phyloP scores from a whole-genome alignment of 1,284 basidiomycete species.

The Pterulicium gracile region DNA sequence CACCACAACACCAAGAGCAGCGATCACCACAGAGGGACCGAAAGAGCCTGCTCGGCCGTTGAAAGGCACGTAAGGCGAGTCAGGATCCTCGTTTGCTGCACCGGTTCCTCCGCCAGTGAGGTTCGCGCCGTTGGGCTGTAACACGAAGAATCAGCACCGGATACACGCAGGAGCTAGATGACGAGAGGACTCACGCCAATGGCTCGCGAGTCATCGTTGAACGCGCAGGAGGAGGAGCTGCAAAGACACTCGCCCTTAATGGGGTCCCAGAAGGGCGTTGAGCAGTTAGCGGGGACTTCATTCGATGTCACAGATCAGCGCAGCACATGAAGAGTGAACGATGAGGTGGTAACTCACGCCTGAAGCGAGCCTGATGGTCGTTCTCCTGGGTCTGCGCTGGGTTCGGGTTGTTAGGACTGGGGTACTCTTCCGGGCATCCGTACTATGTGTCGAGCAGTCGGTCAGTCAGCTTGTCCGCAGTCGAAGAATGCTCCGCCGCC shows the following conservation, averaged over 20 bases:
- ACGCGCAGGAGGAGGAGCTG: constrained; percentile 41
- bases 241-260: constrained; percentile 56
- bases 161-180: neutral
- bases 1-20: neutral
- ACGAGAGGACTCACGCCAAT: constrained; percentile 43
- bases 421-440: constrained; percentile 52
- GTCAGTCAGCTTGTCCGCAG: neutral
- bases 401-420: constrained; percentile 50
- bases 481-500: neutral
- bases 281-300: constrained; percentile 61
- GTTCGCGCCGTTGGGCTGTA: constrained; percentile 58
- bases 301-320: neutral
- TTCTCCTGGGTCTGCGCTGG: constrained; percentile 41
- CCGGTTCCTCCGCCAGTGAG: constrained; percentile 50
- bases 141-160: constrained; percentile 6
- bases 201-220: constrained; percentile 50
- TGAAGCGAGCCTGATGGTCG: constrained; percentile 35
- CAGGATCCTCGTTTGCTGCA: neutral
- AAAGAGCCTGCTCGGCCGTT: neutral
- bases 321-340: neutral
- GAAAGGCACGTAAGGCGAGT: neutral
- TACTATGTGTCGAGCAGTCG: constrained; percentile 37
- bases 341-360: constrained; percentile 30
- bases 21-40: neutral
- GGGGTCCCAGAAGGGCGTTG: constrained; percentile 74